Base-by-base conservation (phyloP, 805 yeast genomes). In the Maudiozyma barnettii region DNA sequence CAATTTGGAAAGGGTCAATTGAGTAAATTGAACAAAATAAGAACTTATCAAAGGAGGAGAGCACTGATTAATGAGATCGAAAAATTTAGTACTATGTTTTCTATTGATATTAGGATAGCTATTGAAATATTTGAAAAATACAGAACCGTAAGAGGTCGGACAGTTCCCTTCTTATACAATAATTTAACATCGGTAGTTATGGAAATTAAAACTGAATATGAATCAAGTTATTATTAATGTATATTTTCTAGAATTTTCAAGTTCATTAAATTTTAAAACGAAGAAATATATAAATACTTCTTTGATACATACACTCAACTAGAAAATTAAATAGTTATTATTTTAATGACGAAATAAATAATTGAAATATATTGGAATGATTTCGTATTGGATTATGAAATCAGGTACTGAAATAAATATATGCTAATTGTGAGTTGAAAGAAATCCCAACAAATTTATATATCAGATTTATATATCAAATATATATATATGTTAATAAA, bases 81-180 rank as follows among this genome's bases (percentile, higher is more conserved):
- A 43, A 59, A 66, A 45, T 65, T 63, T 46, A 60, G 63, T 36
- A 60, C 55, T 23, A 26, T 51, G 4, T 56, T 59, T 42, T 59
- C 58, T 10, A 54, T 59, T 23, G 49, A 63, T 0, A 46, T 63
- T 14, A 54, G 51, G 7, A 63, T 65, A 29, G 57, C 66, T 20
- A 60, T 66, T 41, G 52, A 52, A 3, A 57, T 59, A 46, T 66
- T 66, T 50, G 69, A 67, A 41, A 56, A 45, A 20, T 51, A 63
- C 42, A 58, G 68, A 50, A 47, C 53, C 6, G 59, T 56, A 6
- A 64, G 60, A n/a, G 63, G 61, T 37, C 62, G 61, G 57, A 56
- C 67, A 0, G 63, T 67, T n/a, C 64, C 70, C 14, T 66, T 69
- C 66, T 48, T 67, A 40, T 67, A 67, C 47, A 67, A 66, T 48